Conservation (phyloP, 441 rosid species). For the Manihot esculenta region DNA sequence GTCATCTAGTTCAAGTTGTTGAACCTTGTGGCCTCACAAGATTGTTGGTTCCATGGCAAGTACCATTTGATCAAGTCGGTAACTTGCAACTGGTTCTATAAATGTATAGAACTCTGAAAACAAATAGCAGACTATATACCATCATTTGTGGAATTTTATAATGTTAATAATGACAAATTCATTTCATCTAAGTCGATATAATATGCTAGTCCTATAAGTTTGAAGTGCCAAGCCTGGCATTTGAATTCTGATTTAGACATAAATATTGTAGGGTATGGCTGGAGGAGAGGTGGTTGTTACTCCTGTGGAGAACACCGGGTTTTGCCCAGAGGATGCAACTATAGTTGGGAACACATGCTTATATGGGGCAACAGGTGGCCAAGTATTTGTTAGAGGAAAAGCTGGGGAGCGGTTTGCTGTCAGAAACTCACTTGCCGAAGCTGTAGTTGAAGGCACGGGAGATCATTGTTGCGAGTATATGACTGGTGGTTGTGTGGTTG, state of each 20-base stretch:
- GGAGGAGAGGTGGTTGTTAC: slow-evolving; percentile 92
- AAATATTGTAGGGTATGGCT: slow-evolving; percentile 81
- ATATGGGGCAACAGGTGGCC: slow-evolving; percentile 98
- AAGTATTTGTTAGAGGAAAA: slow-evolving; percentile 87
- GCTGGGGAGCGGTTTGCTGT: slow-evolving; percentile 97
- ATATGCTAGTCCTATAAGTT: neutral
- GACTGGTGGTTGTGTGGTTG: slow-evolving; percentile 97
- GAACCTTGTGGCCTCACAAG: neutral
- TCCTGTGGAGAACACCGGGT: slow-evolving; percentile 68
- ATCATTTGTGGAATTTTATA: neutral
- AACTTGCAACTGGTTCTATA: neutral
- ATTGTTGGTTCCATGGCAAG: neutral
- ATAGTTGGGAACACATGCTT: slow-evolving; percentile 96
- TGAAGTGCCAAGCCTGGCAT: neutral
- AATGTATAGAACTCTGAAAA: neutral
- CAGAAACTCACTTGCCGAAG: slow-evolving; percentile 92
- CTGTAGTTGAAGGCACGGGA: slow-evolving; percentile 98
- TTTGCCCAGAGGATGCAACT: slow-evolving; percentile 82
- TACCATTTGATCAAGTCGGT: neutral
- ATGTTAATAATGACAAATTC: neutral
- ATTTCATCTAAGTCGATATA: neutral
- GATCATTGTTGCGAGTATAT: slow-evolving; percentile 97
- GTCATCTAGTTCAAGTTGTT: neutral
- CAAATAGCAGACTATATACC: neutral
- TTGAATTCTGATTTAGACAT: slow-evolving; percentile 28